These are phyloP conservation scores for Apiotrichum sp. DNA, from an alignment of 1,284 basidiomycete genomes.

Conservation along the genomic window DNA sequence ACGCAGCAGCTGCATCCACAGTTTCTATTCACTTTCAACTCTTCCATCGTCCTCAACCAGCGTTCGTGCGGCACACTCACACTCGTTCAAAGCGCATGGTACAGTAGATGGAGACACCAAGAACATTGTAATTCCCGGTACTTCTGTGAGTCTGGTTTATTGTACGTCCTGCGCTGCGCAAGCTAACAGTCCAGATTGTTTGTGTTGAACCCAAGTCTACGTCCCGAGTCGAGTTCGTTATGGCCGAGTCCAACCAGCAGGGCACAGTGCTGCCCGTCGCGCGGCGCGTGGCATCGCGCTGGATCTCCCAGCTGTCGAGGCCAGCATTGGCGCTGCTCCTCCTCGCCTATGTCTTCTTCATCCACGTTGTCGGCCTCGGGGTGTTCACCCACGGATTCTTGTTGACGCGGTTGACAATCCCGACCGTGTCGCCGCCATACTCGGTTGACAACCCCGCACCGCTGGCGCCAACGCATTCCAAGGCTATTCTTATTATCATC, in stretches of 20 bases:
- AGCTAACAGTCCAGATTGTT: no score
- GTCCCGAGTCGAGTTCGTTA: background rate
- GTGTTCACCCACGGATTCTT: constrained; percentile 87
- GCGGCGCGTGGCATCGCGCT: constrained; percentile 15
- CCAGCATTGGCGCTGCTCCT: constrained; percentile 49
- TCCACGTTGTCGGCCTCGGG: constrained; percentile 50
- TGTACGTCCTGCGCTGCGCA: no score
- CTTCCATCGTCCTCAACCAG: no score
- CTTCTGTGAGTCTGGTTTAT: no score
- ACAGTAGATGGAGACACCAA: no score
- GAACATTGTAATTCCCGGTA: no score
- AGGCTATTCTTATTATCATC: constrained; percentile 79
- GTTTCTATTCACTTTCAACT: no score
- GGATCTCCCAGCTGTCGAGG: constrained; percentile 29
- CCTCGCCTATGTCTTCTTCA: constrained; percentile 55
- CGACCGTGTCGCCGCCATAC: constrained; percentile 51
- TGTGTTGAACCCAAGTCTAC: no score
- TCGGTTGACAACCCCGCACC: constrained; percentile 44
- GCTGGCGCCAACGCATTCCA: constrained; percentile 62
- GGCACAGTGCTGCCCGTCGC: constrained; percentile 9
- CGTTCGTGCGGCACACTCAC: no score
- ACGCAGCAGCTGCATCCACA: no score
- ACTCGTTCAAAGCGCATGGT: no score
- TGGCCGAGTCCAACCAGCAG: constrained; percentile 1
- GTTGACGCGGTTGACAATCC: constrained; percentile 70